phyloP scores from a whole-genome alignment of 2,329 filamentous ascomycete species.

The Sphaceloma murrayae region DNA sequence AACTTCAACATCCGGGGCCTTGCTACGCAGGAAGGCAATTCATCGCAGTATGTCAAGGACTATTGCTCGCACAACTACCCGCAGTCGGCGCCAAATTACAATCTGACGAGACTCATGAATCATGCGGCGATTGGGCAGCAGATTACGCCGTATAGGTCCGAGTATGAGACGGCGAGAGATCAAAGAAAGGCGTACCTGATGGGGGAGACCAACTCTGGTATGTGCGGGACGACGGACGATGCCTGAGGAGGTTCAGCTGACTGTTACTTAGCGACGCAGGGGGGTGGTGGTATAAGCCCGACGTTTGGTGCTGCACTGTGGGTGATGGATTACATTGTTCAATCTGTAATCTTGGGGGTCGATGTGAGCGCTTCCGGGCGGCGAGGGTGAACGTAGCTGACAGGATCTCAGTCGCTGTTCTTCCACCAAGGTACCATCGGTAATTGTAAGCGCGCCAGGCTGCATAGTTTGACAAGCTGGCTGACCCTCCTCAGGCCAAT shows the following conservation, averaged over 20 bases:
- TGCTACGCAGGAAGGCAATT: slow-evolving; percentile 17
- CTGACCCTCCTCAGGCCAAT: slow-evolving; percentile 15
- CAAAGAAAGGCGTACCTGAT: slow-evolving; percentile 21
- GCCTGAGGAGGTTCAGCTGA: neutral
- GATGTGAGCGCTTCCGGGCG: slow-evolving; percentile 1
- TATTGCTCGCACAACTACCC: slow-evolving; percentile 39
- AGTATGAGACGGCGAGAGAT: slow-evolving; percentile 18
- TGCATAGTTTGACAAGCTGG: slow-evolving; percentile 15
- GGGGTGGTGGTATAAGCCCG: slow-evolving; percentile 22
- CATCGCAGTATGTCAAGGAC: slow-evolving; percentile 18
- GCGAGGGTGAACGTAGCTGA: neutral
- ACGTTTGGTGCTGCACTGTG: slow-evolving; percentile 25
- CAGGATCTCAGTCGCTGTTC: slow-evolving; percentile 17
- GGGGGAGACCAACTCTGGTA: slow-evolving; percentile 27
- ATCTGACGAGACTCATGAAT: slow-evolving; percentile 19
- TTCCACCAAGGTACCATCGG: slow-evolving; percentile 24
- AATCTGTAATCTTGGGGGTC: slow-evolving; percentile 22
- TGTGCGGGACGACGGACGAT: slow-evolving; percentile 18
- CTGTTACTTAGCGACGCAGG: slow-evolving; percentile 19
- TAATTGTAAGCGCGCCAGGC: slow-evolving; percentile 18
- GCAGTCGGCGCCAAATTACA: slow-evolving; percentile 24
- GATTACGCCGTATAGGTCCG: slow-evolving; percentile 19
- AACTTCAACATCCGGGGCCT: slow-evolving; percentile 18
- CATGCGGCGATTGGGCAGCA: slow-evolving; percentile 19
- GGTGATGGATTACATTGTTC: slow-evolving; percentile 23